A percentile compares a stretch with the other conserved stretches of the same genome.
Evolutionary conservation across 129 eudicot genomes (phyloP).

Genomic region (Ambrosia trifida): DNA sequence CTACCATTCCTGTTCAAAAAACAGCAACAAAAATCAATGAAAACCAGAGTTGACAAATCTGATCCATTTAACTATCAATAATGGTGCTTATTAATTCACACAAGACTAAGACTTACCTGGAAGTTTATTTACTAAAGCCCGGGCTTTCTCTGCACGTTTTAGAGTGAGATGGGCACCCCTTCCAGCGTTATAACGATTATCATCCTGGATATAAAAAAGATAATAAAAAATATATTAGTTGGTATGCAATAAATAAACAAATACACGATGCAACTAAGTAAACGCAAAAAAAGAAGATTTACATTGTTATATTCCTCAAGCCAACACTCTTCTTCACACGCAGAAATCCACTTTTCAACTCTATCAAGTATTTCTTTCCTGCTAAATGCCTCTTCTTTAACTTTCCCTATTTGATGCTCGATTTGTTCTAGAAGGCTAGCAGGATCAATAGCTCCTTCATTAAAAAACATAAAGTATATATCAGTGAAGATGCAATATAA

Average conservation of each 20-base stretch:
- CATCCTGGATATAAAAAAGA: conserved; percentile 53
- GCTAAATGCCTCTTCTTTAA: conserved; percentile 88
- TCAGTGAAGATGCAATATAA: conserved; percentile 21
- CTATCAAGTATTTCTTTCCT: conserved; percentile 87
- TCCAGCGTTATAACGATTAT: conserved; percentile 91
- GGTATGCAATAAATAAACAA: conserved; percentile 20
- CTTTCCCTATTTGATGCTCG: conserved; percentile 69
- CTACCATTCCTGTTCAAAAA: conserved; percentile 76
- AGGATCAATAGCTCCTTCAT: conserved; percentile 78
- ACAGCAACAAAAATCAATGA: background rate
- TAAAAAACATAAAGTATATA: background rate
- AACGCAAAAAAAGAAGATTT: conserved; percentile 14
- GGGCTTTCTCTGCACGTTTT: conserved; percentile 98
- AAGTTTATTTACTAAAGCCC: conserved; percentile 82
- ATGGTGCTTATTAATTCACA: conserved; percentile 1
- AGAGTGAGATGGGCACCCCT: conserved; percentile 90
- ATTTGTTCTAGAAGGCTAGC: conserved; percentile 81
- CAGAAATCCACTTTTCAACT: conserved; percentile 84
- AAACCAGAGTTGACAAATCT: background rate
- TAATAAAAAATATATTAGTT: background rate
- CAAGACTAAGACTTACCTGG: conserved; percentile 58
- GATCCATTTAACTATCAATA: background rate
- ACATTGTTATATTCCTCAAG: conserved; percentile 93
- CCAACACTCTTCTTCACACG: conserved; percentile 96
- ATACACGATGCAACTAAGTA: background rate